Conservation (phyloP, 306 rosid genomes). For the Chamaecrista fasciculata region DNA sequence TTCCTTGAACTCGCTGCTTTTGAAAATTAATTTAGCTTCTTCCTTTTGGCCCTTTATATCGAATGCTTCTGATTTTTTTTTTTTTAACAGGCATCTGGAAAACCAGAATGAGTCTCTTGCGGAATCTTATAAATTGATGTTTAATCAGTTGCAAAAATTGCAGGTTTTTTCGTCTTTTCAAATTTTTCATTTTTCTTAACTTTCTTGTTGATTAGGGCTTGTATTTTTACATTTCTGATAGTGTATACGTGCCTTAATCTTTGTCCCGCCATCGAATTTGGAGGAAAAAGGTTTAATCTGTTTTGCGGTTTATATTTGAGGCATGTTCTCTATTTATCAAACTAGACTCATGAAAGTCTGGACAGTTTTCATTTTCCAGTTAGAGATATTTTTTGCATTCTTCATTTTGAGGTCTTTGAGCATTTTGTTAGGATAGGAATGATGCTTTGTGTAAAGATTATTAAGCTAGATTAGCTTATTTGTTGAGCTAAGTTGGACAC, state of each 20-base stretch:
- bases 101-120: conserved; percentile 25
- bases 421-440: neutral
- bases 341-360: neutral
- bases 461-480: no score
- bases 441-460: no score
- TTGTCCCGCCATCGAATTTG: neutral
- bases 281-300: neutral
- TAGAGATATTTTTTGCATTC: neutral
- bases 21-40: neutral
- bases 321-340: neutral
- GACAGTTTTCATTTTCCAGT: neutral
- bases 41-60: neutral
- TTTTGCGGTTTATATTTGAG: neutral
- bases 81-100: conserved; percentile 32
- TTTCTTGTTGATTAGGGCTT: neutral
- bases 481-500: no score
- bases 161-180: conserved; percentile 24
- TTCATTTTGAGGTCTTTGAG: neutral
- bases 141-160: conserved; percentile 25
- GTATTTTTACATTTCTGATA: neutral
- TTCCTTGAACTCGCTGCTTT: neutral
- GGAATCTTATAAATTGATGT: conserved; percentile 31
- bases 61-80: neutral
- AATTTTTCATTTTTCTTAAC: neutral
- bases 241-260: neutral